Evolutionary conservation across 805 yeast genomes (phyloP).

Genomic region (Trichomonascus vanleenenianus): DNA sequence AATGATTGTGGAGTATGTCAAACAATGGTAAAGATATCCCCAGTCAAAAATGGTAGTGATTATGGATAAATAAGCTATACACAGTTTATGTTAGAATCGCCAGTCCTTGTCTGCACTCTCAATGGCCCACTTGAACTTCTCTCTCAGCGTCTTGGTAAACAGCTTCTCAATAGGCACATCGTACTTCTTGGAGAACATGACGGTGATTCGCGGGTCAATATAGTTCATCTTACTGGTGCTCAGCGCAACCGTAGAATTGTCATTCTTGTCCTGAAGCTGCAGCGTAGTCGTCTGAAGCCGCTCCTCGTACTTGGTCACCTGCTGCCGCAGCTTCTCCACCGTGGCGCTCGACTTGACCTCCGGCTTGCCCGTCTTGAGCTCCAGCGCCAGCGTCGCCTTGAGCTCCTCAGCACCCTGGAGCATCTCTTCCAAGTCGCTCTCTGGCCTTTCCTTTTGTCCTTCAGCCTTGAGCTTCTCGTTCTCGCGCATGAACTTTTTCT

Average conservation of each 20-base stretch:
- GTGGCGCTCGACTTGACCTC: slow-evolving; percentile 44
- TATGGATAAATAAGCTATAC: slow-evolving; percentile 2
- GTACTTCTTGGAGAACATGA: slow-evolving; percentile 77
- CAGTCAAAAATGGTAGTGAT: no score
- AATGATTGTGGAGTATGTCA: no score
- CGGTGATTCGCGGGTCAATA: slow-evolving; percentile 89
- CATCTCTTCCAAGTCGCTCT: slow-evolving; percentile 51
- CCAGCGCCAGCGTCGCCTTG: slow-evolving; percentile 38
- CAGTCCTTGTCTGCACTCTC: slow-evolving; percentile 84
- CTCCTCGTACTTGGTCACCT: slow-evolving; percentile 63
- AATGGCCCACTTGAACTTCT: slow-evolving; percentile 93
- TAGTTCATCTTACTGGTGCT: slow-evolving; percentile 92
- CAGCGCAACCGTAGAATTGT: slow-evolving; percentile 85
- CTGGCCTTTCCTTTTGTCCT: slow-evolving; percentile 43
- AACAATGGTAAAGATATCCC: no score
- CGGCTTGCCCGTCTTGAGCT: slow-evolving; percentile 46
- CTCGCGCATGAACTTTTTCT: slow-evolving; percentile 64
- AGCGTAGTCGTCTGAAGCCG: slow-evolving; percentile 61
- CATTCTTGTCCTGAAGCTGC: slow-evolving; percentile 86
- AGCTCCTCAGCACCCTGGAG: slow-evolving; percentile 42
- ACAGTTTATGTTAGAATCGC: slow-evolving; percentile 71
- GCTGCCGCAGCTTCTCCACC: slow-evolving; percentile 64
- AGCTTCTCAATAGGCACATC: slow-evolving; percentile 88
- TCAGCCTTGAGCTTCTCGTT: slow-evolving; percentile 64
- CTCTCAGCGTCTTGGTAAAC: slow-evolving; percentile 84